These are phyloP conservation scores for Neonectria punicea DNA, from an alignment of 2,329 filamentous ascomycete genomes.

Conservation along the genomic window DNA sequence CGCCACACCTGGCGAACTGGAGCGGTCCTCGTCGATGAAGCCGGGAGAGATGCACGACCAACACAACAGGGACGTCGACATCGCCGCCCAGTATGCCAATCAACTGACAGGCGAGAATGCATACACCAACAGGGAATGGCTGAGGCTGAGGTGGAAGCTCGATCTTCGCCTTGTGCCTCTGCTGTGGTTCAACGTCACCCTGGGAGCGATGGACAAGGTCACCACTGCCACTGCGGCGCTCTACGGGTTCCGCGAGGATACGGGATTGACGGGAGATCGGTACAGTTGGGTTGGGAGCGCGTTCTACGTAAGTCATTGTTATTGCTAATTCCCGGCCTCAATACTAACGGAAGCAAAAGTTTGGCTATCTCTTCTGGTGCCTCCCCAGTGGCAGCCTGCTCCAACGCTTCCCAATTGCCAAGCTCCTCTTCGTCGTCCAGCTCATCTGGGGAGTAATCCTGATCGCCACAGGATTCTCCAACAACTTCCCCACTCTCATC, in stretches of 20 bases:
- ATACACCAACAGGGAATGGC: conserved; percentile 23
- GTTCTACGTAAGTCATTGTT: conserved; percentile 11
- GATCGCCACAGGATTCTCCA: conserved; percentile 43
- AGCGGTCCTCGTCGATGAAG: background rate
- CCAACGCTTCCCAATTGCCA: conserved; percentile 50
- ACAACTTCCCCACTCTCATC: conserved; percentile 40
- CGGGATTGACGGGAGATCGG: conserved; percentile 35
- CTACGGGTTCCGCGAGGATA: conserved; percentile 42
- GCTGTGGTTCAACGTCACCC: conserved; percentile 41
- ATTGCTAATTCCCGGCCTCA: background rate
- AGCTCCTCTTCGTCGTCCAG: conserved; percentile 41
- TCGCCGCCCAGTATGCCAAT: conserved; percentile 15
- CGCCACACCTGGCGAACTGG: background rate
- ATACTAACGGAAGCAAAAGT: conserved; percentile 24
- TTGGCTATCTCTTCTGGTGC: conserved; percentile 49
- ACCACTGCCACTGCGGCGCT: conserved; percentile 44
- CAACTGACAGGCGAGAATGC: conserved; percentile 16
- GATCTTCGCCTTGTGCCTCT: conserved; percentile 37
- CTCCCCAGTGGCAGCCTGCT: conserved; percentile 46
- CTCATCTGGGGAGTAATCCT: conserved; percentile 44
- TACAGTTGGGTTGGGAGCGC: conserved; percentile 39
- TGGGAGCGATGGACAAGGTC: conserved; percentile 47
- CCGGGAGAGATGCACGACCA: background rate
- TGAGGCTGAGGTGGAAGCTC: conserved; percentile 35
- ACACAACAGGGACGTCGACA: conserved; percentile 1